phyloP scores from a whole-genome alignment of 495 filamentous ascomycete species.

The Usnea hakonensis region DNA sequence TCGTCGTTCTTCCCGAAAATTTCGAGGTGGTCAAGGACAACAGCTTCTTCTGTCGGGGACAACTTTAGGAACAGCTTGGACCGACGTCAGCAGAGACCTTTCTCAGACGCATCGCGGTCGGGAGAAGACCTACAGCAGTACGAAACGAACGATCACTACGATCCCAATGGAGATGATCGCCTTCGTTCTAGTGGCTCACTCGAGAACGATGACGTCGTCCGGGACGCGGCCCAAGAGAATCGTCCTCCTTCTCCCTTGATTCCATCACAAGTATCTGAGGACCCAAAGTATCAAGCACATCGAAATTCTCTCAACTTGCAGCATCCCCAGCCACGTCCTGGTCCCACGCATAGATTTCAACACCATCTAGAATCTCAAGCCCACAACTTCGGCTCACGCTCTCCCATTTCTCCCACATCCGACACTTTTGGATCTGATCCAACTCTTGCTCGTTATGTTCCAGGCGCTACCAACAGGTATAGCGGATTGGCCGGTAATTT shows the following conservation, averaged over 20 bases:
- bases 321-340: constrained; percentile 82
- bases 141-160: constrained; percentile 55
- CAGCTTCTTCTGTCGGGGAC: constrained; percentile 65
- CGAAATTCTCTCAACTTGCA: constrained; percentile 82
- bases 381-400: constrained; percentile 51
- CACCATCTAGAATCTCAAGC: constrained; percentile 73
- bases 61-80: constrained; percentile 42
- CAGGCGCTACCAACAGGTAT: constrained; percentile 32
- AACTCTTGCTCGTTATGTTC: constrained; percentile 37
- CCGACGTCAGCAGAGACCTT: constrained; percentile 42
- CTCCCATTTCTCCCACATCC: constrained; percentile 58
- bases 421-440: constrained; percentile 65
- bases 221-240: constrained; percentile 31
- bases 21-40: constrained; percentile 96
- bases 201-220: constrained; percentile 38
- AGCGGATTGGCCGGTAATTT: constrained; percentile 40
- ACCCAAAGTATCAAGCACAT: constrained; percentile 85
- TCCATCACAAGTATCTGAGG: constrained; percentile 61
- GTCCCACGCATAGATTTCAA: constrained; percentile 75
- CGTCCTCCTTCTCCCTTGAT: constrained; percentile 55
- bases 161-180: constrained; percentile 62
- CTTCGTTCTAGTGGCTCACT: constrained; percentile 60
- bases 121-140: constrained; percentile 62
- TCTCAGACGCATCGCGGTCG: constrained; percentile 57
- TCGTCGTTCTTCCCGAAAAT: constrained; percentile 90